A percentile compares a stretch with the other conserved stretches of the same genome.
Evolutionary conservation across 805 yeast species (phyloP).

Genomic region (Schwanniomyces occidentalis): DNA sequence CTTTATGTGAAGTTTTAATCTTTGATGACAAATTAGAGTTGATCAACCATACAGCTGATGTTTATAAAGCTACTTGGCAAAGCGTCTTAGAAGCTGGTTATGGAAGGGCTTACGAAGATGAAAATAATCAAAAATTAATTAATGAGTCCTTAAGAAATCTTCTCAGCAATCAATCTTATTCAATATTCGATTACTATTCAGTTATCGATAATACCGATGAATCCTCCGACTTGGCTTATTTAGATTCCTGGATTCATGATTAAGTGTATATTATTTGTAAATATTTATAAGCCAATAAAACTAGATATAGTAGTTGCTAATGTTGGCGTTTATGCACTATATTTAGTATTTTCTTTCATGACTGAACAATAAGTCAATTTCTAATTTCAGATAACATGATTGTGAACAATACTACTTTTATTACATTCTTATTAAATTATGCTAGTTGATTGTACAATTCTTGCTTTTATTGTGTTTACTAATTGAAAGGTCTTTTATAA

Average conservation of each 20-base stretch:
- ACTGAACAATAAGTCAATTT: no score
- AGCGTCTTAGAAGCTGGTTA: constrained; percentile 73
- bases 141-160: constrained; percentile 4
- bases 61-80: constrained; percentile 82
- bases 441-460: no score
- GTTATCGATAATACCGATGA: constrained; percentile 29
- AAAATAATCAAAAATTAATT: constrained; percentile 11
- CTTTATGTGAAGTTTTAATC: constrained; percentile 83
- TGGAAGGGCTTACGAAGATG: constrained; percentile 33
- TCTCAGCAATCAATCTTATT: constrained; percentile 18
- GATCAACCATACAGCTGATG: constrained; percentile 50
- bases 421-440: no score
- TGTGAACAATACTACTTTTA: no score
- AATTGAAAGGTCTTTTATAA: no score
- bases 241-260: constrained; percentile 35
- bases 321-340: no score
- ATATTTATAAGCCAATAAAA: no score
- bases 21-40: constrained; percentile 84
- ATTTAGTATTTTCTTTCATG: no score
- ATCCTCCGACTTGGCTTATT: constrained; percentile 28
- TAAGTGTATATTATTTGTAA: no score
- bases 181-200: constrained; percentile 31
- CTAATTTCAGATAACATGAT: no score
- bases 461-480: no score
- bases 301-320: no score